Evolutionary conservation across 2,329 filamentous ascomycete species (phyloP).

Genomic region (Cryphonectria nitschkei): DNA sequence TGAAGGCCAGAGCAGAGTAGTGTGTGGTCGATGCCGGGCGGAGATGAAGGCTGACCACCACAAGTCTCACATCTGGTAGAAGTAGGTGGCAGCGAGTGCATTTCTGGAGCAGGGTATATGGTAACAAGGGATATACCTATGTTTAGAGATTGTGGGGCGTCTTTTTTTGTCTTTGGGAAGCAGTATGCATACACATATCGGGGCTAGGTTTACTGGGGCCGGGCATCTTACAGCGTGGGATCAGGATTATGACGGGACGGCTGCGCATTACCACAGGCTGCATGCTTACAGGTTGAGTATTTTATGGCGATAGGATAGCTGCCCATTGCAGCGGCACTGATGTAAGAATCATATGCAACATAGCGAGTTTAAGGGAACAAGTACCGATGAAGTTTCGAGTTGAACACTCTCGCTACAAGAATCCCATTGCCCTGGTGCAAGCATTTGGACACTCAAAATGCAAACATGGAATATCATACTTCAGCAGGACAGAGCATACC

Average conservation of each 20-base stretch:
- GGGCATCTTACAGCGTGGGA: not conserved
- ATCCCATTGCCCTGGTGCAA: too few species aligned
- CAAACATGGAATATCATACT: not conserved
- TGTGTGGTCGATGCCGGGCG: not conserved
- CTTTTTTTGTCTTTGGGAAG: not conserved
- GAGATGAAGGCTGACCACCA: not conserved
- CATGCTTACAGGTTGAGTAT: not conserved
- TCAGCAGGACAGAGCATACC: too few species aligned
- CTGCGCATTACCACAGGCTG: not conserved
- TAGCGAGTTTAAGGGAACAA: not conserved
- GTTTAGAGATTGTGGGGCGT: not conserved
- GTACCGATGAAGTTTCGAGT: not conserved
- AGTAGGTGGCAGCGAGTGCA: not conserved
- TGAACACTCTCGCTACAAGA: not conserved
- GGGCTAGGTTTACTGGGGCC: not conserved
- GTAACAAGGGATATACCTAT: not conserved
- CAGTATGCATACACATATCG: not conserved
- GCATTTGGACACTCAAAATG: not conserved
- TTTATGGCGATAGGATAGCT: not conserved
- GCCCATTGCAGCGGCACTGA: not conserved
- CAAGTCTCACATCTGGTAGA: not conserved
- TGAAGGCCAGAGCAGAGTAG: slow-evolving; percentile 7
- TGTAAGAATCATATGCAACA: not conserved
- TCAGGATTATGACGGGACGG: not conserved
- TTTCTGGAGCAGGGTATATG: not conserved